Base-by-base conservation (phyloP, 106 monocot species). In the Narthecium ossifragum region DNA sequence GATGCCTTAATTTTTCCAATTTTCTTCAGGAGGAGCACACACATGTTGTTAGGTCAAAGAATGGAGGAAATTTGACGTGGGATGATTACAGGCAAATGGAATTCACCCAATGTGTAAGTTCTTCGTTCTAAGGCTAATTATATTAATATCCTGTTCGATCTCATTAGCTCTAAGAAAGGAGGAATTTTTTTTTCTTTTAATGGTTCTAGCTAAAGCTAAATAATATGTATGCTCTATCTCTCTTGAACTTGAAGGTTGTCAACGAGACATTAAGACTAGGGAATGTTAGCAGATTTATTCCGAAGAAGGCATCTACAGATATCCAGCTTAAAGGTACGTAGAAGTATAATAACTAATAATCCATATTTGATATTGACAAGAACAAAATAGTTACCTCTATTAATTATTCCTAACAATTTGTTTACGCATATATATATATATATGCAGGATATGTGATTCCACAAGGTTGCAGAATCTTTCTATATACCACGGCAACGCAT, bases 371-470 rank as follows among this genome's bases (percentile, higher is more conserved):
- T 38, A 9, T 24, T 23, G 12, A n/a, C n/a, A n/a, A n/a, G n/a
- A n/a, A n/a, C n/a, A n/a, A n/a, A n/a, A n/a, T n/a, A n/a, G n/a
- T n/a, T n/a, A n/a, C n/a, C n/a, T n/a, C n/a, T n/a, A n/a, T n/a
- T n/a, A n/a, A n/a, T n/a, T n/a, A n/a, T n/a, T n/a, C n/a, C n/a
- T n/a, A n/a, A n/a, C 36, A 36, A 6, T 6, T 36, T 36, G 10
- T 36, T 3, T 46, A 46, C n/a, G 3, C n/a, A 6, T 34, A 56
- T 5, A 26, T 10, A 6, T 34, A 56, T 5, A 26, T 36, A 1
- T 59, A 2, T n/a, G 8, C 5, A 59, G 59, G 39, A 2, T 40
- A 25, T 39, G 38, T 27, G 2, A 64, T 64, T 29, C 64, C 64
- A 5, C 13, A 31, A 3, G 38, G 28, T 11, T n/a, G 6, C 9